Percentiles rank a stretch among this genome's conserved stretches.
Conservation (phyloP, 495 filamentous ascomycete genomes). For the Penicillium coprophilum region DNA sequence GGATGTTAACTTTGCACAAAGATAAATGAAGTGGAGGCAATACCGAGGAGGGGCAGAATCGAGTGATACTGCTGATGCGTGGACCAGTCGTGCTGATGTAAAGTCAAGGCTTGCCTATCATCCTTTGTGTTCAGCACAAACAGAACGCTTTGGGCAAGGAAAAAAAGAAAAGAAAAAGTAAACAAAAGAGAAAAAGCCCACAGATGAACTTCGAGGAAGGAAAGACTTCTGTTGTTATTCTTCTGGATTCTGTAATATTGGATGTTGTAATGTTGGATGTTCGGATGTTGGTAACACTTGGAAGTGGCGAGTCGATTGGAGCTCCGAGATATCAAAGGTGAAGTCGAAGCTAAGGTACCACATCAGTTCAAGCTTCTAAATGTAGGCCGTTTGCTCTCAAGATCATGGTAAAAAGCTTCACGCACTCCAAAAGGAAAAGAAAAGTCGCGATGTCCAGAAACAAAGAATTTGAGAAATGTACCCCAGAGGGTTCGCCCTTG, state of each 20-base stretch:
- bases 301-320: neutral
- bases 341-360: neutral
- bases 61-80: neutral
- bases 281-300: too few relatives aligned
- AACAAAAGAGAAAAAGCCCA: neutral
- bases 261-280: too few relatives aligned
- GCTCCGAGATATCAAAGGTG: neutral
- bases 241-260: neutral
- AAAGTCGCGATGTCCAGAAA: neutral
- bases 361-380: neutral
- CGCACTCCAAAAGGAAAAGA: neutral
- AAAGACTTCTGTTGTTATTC: neutral
- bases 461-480: conserved; percentile 3
- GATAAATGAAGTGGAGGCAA: neutral
- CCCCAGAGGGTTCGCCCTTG: conserved; percentile 7
- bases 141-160: neutral
- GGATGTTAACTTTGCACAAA: neutral
- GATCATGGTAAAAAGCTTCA: neutral
- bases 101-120: neutral
- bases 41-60: neutral
- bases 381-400: too few relatives aligned
- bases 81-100: neutral
- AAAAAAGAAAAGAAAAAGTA: neutral
- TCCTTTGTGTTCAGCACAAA: conserved; percentile 4
- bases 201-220: neutral